Evolutionary conservation across 129 eudicot species (phyloP).

Genomic region (Tagetes erecta): DNA sequence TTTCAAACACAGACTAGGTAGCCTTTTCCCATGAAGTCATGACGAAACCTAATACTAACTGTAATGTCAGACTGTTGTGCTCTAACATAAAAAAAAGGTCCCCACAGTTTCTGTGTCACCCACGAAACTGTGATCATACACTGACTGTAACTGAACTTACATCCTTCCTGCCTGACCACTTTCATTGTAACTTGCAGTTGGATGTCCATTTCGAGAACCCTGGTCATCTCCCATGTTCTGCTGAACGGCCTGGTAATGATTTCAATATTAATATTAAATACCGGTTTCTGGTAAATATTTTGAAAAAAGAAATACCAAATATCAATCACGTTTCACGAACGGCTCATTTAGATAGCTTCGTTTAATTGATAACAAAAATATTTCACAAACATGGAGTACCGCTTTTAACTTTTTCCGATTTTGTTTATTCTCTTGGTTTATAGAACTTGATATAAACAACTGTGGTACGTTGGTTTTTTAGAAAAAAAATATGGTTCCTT

Average conservation of each 20-base stretch:
- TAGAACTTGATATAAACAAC: no score
- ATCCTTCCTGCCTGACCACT: constrained; percentile 23
- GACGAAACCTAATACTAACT: constrained; percentile 24
- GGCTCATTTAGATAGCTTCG: background rate
- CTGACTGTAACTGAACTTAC: constrained; percentile 18
- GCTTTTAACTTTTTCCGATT: no score
- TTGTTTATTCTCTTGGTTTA: no score
- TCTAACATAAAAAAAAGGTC: constrained; percentile 18
- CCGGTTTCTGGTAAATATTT: background rate
- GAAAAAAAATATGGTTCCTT: no score
- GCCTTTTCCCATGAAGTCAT: constrained; percentile 22
- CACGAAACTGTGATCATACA: constrained; percentile 8
- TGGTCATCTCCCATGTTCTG: constrained; percentile 64
- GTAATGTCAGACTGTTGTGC: constrained; percentile 20
- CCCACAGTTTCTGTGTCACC: constrained; percentile 4
- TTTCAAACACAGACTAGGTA: constrained; percentile 25
- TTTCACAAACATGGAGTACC: no score
- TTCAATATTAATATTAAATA: background rate
- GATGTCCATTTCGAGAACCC: constrained; percentile 36
- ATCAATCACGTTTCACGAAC: background rate
- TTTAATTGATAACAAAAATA: background rate
- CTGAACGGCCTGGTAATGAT: constrained; percentile 58
- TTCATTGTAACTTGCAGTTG: constrained; percentile 30
- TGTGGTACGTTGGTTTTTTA: no score
- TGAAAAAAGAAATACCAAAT: background rate